These are phyloP conservation scores for Candida schatavii DNA, from an alignment of 805 yeast genomes.

Conservation along the genomic window DNA sequence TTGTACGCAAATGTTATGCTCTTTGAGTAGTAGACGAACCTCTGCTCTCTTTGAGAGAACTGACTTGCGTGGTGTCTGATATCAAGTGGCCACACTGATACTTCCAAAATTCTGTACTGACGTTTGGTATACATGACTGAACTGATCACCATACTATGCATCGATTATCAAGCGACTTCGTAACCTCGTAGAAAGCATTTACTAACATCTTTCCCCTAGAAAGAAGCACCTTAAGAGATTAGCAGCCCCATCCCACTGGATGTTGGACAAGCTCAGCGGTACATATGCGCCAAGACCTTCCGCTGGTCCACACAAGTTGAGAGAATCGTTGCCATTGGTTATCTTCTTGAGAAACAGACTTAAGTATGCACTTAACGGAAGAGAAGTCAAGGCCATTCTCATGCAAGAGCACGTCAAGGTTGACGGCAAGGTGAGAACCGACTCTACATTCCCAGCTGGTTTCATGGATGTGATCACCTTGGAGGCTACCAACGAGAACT, in stretches of 20 bases:
- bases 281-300: slow-evolving; percentile 99
- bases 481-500: slow-evolving; percentile 98
- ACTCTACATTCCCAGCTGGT: slow-evolving; percentile 98
- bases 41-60: no score
- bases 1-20: no score
- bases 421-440: slow-evolving; percentile 99
- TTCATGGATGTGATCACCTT: slow-evolving; percentile 98
- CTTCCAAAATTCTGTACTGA: neutral
- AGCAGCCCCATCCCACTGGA: slow-evolving; percentile 99
- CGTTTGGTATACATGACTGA: neutral
- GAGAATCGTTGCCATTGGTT: slow-evolving; percentile 96
- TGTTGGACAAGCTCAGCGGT: slow-evolving; percentile 99
- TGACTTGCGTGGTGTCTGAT: no score
- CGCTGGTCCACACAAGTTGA: slow-evolving; percentile 98
- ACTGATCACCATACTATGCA: no score
- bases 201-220: slow-evolving; percentile 45
- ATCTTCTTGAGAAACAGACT: slow-evolving; percentile 97
- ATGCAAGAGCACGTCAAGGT: slow-evolving; percentile 98
- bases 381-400: slow-evolving; percentile 97
- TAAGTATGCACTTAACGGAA: slow-evolving; percentile 98
- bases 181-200: slow-evolving; percentile 2
- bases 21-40: no score
- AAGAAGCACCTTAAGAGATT: slow-evolving; percentile 99
- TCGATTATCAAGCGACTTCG: neutral
- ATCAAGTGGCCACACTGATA: neutral